Evolutionary conservation across 768 basidiomycete genomes (phyloP).

Genomic region (Xerocomellus chrysenteron): DNA sequence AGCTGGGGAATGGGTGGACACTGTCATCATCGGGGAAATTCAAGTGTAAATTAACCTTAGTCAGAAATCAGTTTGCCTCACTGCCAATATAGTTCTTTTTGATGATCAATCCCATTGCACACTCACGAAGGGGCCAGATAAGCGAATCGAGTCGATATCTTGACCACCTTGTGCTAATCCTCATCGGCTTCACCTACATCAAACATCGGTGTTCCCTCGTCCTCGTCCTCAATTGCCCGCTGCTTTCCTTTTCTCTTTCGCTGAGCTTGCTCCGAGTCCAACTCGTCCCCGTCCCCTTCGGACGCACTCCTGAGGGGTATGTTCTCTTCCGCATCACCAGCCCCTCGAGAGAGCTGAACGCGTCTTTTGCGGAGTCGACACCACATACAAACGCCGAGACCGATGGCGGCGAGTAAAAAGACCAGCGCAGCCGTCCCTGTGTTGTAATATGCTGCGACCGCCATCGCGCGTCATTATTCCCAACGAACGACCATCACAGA

Average conservation of each 20-base stretch:
- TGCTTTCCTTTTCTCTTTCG: constrained; percentile 49
- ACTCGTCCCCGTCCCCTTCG: constrained; percentile 39
- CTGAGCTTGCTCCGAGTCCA: constrained; percentile 40
- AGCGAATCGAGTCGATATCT: not conserved
- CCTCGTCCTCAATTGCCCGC: constrained; percentile 34
- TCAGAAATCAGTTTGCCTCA: not conserved
- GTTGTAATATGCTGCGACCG: constrained; percentile 83
- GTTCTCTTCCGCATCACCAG: constrained; percentile 52
- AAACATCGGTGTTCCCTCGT: constrained; percentile 45
- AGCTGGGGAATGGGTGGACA: constrained; percentile 55
- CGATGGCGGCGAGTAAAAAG: constrained; percentile 65
- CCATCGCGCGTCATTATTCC: constrained; percentile 1
- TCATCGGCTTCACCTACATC: constrained; percentile 58
- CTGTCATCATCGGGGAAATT: constrained; percentile 71
- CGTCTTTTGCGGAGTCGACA: constrained; percentile 46
- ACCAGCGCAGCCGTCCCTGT: constrained; percentile 87
- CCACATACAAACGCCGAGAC: constrained; percentile 78
- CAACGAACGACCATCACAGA: not conserved
- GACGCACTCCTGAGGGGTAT: constrained; percentile 58
- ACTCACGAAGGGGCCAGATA: not conserved
- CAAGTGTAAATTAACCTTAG: constrained; percentile 24
- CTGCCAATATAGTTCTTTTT: not conserved
- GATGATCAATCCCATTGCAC: not conserved
- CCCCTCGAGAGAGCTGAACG: constrained; percentile 24
- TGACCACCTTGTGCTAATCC: constrained; percentile 26